These are phyloP conservation scores for Trichoderma atroviride DNA, from an alignment of 2,329 filamentous ascomycete species.

Conservation along the genomic window DNA sequence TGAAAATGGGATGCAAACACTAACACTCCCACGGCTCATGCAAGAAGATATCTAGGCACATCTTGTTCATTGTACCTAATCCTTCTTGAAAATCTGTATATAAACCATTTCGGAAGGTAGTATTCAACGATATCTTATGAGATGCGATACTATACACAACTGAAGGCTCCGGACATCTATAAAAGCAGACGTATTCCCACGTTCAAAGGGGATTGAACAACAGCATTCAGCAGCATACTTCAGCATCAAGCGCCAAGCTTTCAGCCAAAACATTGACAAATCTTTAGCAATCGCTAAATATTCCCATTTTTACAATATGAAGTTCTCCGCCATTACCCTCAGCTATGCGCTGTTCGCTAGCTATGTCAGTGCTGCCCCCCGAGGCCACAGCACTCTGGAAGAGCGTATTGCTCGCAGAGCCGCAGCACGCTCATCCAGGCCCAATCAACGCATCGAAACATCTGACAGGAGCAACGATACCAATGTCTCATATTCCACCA, in stretches of 20 bases:
- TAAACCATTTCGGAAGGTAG: constrained; percentile 5
- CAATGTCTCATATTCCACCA: neutral
- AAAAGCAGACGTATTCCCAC: neutral
- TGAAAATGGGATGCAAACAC: neutral
- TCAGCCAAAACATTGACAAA: neutral
- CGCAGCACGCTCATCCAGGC: neutral
- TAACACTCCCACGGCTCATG: neutral
- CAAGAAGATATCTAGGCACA: neutral
- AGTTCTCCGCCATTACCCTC: constrained; percentile 5
- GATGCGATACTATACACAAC: neutral
- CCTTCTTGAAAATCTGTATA: neutral
- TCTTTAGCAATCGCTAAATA: neutral
- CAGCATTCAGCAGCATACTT: neutral
- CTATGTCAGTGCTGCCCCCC: constrained; percentile 9
- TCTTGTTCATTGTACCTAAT: neutral
- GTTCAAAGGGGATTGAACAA: neutral
- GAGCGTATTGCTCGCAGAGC: neutral
- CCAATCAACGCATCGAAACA: neutral
- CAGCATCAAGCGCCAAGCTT: neutral
- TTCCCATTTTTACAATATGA: neutral
- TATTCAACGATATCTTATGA: neutral
- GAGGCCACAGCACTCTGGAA: neutral
- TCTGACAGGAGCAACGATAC: neutral
- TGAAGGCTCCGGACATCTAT: neutral
- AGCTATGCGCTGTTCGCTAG: constrained; percentile 6